Evolutionary conservation across 495 filamentous ascomycete genomes (phyloP), one percentile per base, ranked within the genome.

Genomic region (Rostrohypoxylon terebratum): DNA sequence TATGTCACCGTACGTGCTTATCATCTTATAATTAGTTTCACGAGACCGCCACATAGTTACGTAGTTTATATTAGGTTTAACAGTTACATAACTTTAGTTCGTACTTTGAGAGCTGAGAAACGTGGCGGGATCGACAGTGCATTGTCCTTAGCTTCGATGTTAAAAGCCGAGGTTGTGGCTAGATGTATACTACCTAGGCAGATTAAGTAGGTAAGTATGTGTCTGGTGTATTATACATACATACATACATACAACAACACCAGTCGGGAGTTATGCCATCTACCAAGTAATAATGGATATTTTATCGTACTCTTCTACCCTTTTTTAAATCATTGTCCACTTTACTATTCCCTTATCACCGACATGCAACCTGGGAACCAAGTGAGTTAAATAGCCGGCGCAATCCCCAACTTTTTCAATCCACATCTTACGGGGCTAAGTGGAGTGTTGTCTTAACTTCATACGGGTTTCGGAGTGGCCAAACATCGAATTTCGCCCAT

Each of bases 331-430:
- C 23, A n/a, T n/a, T n/a, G n/a, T n/a, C n/a, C n/a, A n/a, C n/a
- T n/a, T n/a, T n/a, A n/a, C 21, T 28, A 11, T 51, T 13, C 13
- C 47, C 47, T 51, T 51, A 51, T 51, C 47, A 20, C 47, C 47
- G 47, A 28, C 42, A 20, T n/a, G 47, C 23, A 51, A n/a, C n/a
- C n/a, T n/a, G n/a, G n/a, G n/a, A n/a, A 21, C 42, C n/a, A 7
- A 3, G 10, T 47, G 18, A 47, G 16, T 1, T 20, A 51, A 51
- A 51, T 21, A 23, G 47, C 47, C 47, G 47, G 20, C 20, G 21
- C 23, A 51, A 51, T 51, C 28, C 47, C 47, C 47, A 21, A 51
- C 9, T 51, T 28, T 51, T 25, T 20, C 20, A 23, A 28, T 21
- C 47, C 20, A 51, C 47, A 51, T 7, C 21, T 18, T 18, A 25